Evolutionary conservation across 306 rosid genomes (phyloP).

Genomic region (Prunus dulcis): DNA sequence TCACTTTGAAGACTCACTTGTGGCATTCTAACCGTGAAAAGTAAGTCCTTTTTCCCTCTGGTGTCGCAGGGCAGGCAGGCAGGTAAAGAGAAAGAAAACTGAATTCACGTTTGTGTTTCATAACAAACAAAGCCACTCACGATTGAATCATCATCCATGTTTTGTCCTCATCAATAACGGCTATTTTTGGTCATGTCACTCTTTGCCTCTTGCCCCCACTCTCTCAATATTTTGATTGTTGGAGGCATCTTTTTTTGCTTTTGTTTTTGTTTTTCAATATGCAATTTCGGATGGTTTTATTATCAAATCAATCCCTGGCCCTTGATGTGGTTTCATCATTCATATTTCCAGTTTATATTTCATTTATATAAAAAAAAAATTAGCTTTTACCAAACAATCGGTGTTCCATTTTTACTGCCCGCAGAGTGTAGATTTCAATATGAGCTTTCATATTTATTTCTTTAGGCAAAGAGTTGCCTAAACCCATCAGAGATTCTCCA

Average conservation of each 20-base stretch:
- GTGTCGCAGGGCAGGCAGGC: constrained; percentile 30
- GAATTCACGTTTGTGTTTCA: constrained; percentile 52
- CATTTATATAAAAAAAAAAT: not conserved
- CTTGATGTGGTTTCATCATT: not conserved
- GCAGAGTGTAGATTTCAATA: too few species aligned
- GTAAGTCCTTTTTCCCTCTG: constrained; percentile 12
- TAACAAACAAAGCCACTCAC: constrained; percentile 55
- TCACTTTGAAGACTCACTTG: not conserved
- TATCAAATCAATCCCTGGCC: not conserved
- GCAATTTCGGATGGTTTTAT: not conserved
- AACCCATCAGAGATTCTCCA: too few species aligned
- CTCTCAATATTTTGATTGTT: constrained; percentile 20
- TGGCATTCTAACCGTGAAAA: not conserved
- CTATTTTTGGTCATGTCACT: constrained; percentile 16
- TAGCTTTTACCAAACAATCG: too few species aligned
- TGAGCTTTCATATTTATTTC: too few species aligned
- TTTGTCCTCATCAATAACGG: constrained; percentile 58
- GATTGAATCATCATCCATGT: constrained; percentile 45
- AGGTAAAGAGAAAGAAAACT: constrained; percentile 25
- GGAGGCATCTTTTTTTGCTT: not conserved
- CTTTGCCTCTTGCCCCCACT: constrained; percentile 23
- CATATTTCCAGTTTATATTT: not conserved
- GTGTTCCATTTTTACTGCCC: too few species aligned
- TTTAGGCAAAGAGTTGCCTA: too few species aligned
- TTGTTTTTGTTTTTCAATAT: not conserved